Evolutionary conservation across 2,329 filamentous ascomycete species (phyloP).

Genomic region (Chaetomium sp.): DNA sequence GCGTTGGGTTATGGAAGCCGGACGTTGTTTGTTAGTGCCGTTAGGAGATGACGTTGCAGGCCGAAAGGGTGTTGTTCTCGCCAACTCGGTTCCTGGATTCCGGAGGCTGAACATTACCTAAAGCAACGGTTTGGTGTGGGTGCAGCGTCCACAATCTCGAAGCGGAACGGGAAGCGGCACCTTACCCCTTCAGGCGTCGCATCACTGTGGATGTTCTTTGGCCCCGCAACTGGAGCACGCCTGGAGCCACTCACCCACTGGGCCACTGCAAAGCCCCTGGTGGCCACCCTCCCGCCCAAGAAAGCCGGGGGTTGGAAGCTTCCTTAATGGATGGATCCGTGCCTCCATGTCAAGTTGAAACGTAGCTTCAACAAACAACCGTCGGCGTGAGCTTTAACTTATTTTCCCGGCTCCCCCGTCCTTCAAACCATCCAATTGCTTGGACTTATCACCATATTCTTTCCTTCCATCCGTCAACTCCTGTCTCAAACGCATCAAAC

Average conservation of each 20-base stretch:
- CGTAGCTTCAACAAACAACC: constrained; percentile 24
- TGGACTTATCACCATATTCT: not conserved
- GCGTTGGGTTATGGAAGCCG: not conserved
- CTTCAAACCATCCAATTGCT: constrained; percentile 6
- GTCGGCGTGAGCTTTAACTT: constrained; percentile 9
- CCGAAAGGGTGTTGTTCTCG: constrained; percentile 11
- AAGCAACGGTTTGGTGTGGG: constrained; percentile 5
- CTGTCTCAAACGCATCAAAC: constrained; percentile 27
- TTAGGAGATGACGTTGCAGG: constrained; percentile 17
- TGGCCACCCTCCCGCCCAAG: not conserved
- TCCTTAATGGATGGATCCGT: no score
- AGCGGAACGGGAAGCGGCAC: not conserved
- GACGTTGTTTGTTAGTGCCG: not conserved
- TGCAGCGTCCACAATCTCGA: not conserved
- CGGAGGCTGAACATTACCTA: not conserved
- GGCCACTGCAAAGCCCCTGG: constrained; percentile 11
- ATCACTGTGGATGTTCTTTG: no score
- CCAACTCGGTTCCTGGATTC: not conserved
- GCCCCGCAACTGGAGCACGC: no score
- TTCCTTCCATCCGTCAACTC: not conserved
- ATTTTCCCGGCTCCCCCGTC: constrained; percentile 6
- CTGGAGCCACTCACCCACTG: not conserved
- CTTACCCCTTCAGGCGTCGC: not conserved
- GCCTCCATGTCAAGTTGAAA: constrained; percentile 18
- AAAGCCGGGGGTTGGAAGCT: not conserved